Evolutionary conservation across 148 eudicot genomes (phyloP), one percentile per base, ranked within the genome.

Genomic region (Beta vulgaris): DNA sequence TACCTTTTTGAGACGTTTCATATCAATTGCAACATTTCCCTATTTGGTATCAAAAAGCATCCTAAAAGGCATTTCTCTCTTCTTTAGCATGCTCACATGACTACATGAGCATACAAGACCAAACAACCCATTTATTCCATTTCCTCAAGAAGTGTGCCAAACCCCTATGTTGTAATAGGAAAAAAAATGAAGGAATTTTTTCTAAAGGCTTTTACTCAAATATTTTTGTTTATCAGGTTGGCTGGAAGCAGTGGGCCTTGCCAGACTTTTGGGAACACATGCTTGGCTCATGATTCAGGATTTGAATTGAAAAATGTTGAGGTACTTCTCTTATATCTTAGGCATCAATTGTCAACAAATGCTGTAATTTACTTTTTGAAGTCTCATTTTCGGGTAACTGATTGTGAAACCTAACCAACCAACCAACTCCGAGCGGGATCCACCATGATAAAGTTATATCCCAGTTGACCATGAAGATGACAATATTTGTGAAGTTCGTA

Each of bases 221-320:
- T 46, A 18, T 59, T 61, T 37, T 73, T 29, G 26, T 36, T 66
- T 59, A n/a, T 29, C 49, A 86, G 99, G 87, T 85, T 95, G 85
- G 77, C 73, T 36, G 98, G 99, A 82, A 87, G 85, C 54, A 95
- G 99, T 87, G 97, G 99, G 77, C 88, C 94, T 46, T 95, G 92
- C 79, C 96, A 92, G 62, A 95, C 99, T 49, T 95, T 89, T 84
- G 99, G 97, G 71, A 92, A 85, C 76, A 76, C 80, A 68, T 88
- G 96, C 82, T 82, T 95, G 78, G 94, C 99, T 73, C 91, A 89
- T 71, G 87, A 84, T 85, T 80, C 87, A 62, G 93, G 91, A 62
- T 95, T 92, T 71, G 89, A 88, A 57, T 43, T 92, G 84, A 92
- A 92, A 85, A 87, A 92, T 78, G 98, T 95, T 54, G 99, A 95